Evolutionary conservation across 1,284 basidiomycete genomes (phyloP).

Genomic region (Puccinia polysora): DNA sequence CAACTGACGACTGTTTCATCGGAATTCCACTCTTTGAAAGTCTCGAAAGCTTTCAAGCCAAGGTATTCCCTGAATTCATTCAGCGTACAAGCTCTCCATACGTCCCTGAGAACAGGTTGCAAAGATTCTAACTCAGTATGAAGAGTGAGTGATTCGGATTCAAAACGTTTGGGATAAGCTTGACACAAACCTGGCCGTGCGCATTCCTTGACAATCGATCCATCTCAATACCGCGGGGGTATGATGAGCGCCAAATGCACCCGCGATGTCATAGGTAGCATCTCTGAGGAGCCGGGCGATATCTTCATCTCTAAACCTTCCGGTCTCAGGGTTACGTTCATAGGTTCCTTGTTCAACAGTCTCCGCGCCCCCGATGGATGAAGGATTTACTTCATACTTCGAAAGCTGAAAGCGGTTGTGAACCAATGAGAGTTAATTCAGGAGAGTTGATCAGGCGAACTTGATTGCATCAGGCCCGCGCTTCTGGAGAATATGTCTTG

Average conservation of each 20-base stretch:
- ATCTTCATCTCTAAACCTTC: constrained; percentile 37
- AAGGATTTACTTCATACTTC: constrained; percentile 28
- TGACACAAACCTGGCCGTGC: constrained; percentile 34
- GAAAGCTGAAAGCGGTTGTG: constrained; percentile 6
- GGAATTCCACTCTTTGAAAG: constrained; percentile 41
- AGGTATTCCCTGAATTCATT: constrained; percentile 38
- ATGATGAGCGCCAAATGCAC: constrained; percentile 33
- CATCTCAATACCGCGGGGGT: constrained; percentile 31
- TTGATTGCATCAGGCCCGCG: neutral
- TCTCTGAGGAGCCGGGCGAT: constrained; percentile 34
- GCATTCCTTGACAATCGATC: constrained; percentile 44
- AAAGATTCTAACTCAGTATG: neutral
- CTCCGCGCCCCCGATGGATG: constrained; percentile 4
- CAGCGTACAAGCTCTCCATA: constrained; percentile 37
- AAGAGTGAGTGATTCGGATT: neutral
- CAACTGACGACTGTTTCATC: constrained; percentile 17
- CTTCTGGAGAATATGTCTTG: neutral
- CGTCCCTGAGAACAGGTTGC: constrained; percentile 10
- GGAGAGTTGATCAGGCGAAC: neutral
- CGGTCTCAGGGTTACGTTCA: constrained; percentile 28
- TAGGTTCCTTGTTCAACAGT: constrained; percentile 24
- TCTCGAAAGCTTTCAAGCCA: constrained; percentile 32
- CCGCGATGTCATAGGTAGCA: constrained; percentile 39
- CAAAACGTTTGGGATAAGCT: too few relatives aligned
- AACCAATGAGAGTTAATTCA: neutral